Evolutionary conservation across 2,329 filamentous ascomycete genomes (phyloP).

Genomic region (Diplodia scrobiculata): DNA sequence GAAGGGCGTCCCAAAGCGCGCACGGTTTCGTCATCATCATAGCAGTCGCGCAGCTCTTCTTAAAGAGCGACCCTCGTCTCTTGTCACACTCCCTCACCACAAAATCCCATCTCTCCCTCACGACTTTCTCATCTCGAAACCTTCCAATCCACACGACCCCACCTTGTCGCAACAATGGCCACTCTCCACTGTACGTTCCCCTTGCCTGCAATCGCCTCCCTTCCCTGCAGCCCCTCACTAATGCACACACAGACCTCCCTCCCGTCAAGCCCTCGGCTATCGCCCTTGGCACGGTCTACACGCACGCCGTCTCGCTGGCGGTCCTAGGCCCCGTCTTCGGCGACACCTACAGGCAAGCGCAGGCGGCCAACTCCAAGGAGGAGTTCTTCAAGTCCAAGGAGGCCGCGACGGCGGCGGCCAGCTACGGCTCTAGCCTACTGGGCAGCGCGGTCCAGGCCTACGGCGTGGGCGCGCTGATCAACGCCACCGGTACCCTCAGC

Average conservation of each 20-base stretch:
- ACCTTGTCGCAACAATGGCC: conserved; percentile 53
- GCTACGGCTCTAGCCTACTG: conserved; percentile 86
- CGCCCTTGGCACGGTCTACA: conserved; percentile 93
- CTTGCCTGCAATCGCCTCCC: not conserved
- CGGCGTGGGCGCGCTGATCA: conserved; percentile 80
- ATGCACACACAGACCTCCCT: conserved; percentile 61
- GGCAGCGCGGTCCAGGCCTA: conserved; percentile 89
- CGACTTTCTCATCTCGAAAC: not conserved
- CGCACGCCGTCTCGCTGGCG: conserved; percentile 84
- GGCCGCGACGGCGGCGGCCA: conserved; percentile 79
- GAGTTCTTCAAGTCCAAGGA: conserved; percentile 95
- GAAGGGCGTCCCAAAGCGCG: conserved; percentile 15
- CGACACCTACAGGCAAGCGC: conserved; percentile 89
- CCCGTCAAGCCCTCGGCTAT: conserved; percentile 98
- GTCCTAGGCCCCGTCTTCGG: conserved; percentile 89
- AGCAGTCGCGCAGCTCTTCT: conserved; percentile 5
- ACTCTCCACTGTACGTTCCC: conserved; percentile 60
- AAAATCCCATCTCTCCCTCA: not conserved
- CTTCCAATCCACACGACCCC: not conserved
- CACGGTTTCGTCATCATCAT: conserved; percentile 20
- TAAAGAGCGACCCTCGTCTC: conserved; percentile 10
- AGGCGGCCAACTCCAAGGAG: conserved; percentile 89
- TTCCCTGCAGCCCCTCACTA: not conserved
- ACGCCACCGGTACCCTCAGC: conserved; percentile 89
- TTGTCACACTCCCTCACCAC: not conserved